A percentile compares a stretch with the other conserved stretches of the same genome.
Conservation (phyloP, 495 filamentous ascomycete species). For the Xylaria acuta region DNA sequence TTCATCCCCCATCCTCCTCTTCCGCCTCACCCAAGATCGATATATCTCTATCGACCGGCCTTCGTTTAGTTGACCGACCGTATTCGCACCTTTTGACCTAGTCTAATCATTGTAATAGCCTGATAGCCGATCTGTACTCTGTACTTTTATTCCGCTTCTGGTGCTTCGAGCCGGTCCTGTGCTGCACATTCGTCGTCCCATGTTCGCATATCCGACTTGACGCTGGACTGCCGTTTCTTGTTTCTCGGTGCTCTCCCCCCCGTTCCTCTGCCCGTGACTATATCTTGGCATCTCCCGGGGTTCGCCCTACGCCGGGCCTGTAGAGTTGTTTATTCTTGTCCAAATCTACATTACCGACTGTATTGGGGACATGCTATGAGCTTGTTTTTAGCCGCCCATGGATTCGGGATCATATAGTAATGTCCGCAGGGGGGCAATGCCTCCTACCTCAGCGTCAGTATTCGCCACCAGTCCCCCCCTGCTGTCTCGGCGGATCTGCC, state of each 20-base stretch:
- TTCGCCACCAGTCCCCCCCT: neutral
- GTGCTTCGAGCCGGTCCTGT: neutral
- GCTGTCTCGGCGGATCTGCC: neutral
- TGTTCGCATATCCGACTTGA: constrained; percentile 9
- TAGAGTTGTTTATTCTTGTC: neutral
- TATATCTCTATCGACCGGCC: constrained; percentile 5
- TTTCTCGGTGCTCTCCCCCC: neutral
- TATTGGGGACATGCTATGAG: constrained; percentile 7
- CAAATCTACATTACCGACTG: neutral
- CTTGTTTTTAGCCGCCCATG: constrained; percentile 30
- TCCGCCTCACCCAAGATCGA: neutral
- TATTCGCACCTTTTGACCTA: constrained; percentile 7
- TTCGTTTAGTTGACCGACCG: neutral
- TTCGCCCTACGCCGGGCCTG: neutral
- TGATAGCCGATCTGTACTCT: neutral
- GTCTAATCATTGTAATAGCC: constrained; percentile 4
- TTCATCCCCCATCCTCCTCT: neutral
- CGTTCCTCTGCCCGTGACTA: neutral
- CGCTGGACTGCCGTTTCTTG: neutral
- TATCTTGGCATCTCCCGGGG: neutral
- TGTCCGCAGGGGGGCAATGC: constrained; percentile 36
- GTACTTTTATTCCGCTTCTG: constrained; percentile 9
- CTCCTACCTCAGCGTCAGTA: constrained; percentile 36
- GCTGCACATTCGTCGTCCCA: neutral
- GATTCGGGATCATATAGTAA: constrained; percentile 42